phyloP scores from a whole-genome alignment of 2,329 filamentous ascomycete genomes.

The Verticillium isaacii region DNA sequence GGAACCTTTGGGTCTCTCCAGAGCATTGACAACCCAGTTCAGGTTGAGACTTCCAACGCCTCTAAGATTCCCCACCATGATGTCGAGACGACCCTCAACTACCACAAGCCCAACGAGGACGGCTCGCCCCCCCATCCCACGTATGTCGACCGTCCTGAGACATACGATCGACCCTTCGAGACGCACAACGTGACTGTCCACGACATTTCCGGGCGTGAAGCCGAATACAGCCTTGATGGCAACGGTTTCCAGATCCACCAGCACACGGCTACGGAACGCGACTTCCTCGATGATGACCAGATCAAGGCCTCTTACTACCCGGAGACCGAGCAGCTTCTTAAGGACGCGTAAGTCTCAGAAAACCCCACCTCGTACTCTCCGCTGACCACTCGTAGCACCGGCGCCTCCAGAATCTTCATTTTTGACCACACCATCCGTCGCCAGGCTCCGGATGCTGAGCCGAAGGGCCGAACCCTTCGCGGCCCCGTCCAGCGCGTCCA shows the following conservation, averaged over 20 bases:
- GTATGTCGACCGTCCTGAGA: constrained; percentile 28
- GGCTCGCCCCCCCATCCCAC: constrained; percentile 31
- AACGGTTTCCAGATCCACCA: constrained; percentile 31
- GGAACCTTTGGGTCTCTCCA: background rate
- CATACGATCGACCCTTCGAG: constrained; percentile 22
- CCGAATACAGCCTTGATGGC: constrained; percentile 29
- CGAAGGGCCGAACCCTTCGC: constrained; percentile 31
- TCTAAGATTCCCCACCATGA: constrained; percentile 10
- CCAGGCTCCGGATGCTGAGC: constrained; percentile 41
- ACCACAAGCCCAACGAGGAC: constrained; percentile 34
- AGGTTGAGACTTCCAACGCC: background rate
- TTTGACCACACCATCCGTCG: constrained; percentile 57
- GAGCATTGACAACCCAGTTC: background rate
- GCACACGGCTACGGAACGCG: constrained; percentile 25
- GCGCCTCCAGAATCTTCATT: constrained; percentile 50
- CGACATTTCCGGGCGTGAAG: constrained; percentile 30
- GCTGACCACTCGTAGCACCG: constrained; percentile 36
- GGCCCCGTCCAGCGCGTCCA: constrained; percentile 47
- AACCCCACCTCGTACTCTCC: background rate
- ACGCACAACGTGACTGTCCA: constrained; percentile 23
- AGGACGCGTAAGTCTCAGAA: constrained; percentile 43
- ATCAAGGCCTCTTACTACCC: constrained; percentile 67
- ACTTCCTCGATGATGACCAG: constrained; percentile 48
- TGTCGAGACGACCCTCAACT: constrained; percentile 31
- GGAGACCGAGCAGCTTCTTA: constrained; percentile 64